Conservation (phyloP, 1,139 yeast species). For the Protomyces lactucae-debilis region DNA sequence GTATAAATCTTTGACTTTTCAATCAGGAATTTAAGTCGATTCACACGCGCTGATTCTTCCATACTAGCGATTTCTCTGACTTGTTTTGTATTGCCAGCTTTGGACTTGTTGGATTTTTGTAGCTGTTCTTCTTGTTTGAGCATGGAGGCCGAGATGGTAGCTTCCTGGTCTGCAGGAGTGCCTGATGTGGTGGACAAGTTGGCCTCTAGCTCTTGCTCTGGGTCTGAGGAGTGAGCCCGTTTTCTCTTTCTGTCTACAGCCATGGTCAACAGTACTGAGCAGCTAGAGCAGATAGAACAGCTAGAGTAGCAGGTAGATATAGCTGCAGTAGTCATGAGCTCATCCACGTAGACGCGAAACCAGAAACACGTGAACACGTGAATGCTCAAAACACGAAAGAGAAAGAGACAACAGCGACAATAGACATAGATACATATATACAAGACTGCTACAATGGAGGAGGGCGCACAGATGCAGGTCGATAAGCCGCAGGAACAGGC, state of each 20-base stretch:
- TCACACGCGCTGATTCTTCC: conserved; percentile 21
- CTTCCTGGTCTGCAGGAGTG: background rate
- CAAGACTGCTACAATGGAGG: background rate
- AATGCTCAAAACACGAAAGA: background rate
- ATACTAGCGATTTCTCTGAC: conserved; percentile 6
- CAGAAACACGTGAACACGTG: too few relatives aligned
- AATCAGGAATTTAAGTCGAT: conserved; percentile 61
- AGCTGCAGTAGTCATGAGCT: too few relatives aligned
- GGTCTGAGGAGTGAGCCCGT: background rate
- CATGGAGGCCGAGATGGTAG: conserved; percentile 10
- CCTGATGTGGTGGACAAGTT: background rate
- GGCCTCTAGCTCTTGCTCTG: background rate
- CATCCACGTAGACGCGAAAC: too few relatives aligned
- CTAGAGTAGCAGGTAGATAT: too few relatives aligned
- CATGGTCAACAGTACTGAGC: background rate
- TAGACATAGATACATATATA: background rate
- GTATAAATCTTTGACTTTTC: conserved; percentile 81
- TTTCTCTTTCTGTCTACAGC: background rate
- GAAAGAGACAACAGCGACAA: background rate
- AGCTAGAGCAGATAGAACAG: too few relatives aligned
- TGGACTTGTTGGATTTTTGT: conserved; percentile 4
- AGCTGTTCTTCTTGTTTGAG: conserved; percentile 13
- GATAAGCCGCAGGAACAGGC: background rate
- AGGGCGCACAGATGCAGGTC: background rate
- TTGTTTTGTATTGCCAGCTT: conserved; percentile 7